Conservation (phyloP, 805 yeast genomes). For the Saccharomyces kudriavzevii region DNA sequence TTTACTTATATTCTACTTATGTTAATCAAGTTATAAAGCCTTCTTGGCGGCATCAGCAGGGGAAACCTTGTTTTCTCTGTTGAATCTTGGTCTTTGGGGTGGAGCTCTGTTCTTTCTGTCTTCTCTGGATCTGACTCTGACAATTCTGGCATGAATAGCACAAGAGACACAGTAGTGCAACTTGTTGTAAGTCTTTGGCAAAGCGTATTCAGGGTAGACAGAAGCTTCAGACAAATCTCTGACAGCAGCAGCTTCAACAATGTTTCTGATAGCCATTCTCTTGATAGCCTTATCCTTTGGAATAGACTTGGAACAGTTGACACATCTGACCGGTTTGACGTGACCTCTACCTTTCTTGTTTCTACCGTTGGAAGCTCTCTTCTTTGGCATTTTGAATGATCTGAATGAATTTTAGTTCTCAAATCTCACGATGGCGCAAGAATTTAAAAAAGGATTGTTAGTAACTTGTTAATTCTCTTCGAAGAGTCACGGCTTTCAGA, state of each 20-base stretch:
- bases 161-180: conserved; percentile 99
- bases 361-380: conserved; percentile 99
- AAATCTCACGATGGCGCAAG: not conserved
- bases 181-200: conserved; percentile 99
- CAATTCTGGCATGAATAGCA: conserved; percentile 99
- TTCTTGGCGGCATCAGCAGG: conserved; percentile 97
- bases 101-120: conserved; percentile 99
- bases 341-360: conserved; percentile 99
- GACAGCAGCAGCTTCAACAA: conserved; percentile 99
- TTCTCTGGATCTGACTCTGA: conserved; percentile 98
- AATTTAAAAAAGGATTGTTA: not conserved
- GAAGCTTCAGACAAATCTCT: conserved; percentile 99
- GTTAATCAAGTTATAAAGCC: conserved; percentile 44
- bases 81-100: conserved; percentile 98
- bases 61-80: conserved; percentile 89
- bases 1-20: not conserved
- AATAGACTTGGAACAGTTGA: conserved; percentile 98
- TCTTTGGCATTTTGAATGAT: conserved; percentile 81
- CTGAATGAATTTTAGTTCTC: conserved; percentile 12
- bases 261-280: conserved; percentile 99
- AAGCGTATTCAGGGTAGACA: conserved; percentile 97
- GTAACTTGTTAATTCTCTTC: not conserved
- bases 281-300: conserved; percentile 99
- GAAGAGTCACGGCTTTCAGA: not conserved
- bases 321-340: conserved; percentile 99